phyloP scores from a whole-genome alignment of 176 grass and related monocot species.

The Cenchrus fungigraminus region DNA sequence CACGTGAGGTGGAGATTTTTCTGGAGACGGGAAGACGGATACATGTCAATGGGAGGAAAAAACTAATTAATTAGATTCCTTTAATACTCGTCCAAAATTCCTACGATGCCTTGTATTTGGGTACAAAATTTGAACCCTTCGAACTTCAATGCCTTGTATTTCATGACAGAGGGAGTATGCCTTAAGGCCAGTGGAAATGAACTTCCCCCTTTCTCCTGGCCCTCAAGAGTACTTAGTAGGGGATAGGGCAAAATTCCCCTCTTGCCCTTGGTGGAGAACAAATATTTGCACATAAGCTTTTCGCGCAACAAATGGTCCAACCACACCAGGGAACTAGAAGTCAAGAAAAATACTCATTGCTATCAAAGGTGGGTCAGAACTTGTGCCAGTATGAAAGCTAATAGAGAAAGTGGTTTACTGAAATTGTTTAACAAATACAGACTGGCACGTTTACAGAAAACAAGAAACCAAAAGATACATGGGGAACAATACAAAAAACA shows the following conservation, averaged over 20 bases:
- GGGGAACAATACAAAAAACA: neutral
- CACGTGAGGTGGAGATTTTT: too few relatives aligned
- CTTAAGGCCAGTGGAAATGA: neutral
- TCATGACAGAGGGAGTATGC: too few relatives aligned
- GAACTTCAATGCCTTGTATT: too few relatives aligned
- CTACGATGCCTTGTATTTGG: too few relatives aligned
- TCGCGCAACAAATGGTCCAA: neutral
- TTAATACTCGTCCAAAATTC: too few relatives aligned
- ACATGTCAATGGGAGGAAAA: too few relatives aligned
- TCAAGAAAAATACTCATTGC: neutral
- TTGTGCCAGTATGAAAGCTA: neutral
- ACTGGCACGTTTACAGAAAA: neutral
- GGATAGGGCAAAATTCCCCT: neutral
- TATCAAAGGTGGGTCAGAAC: neutral
- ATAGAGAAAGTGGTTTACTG: neutral
- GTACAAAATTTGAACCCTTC: too few relatives aligned
- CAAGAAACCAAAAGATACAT: neutral
- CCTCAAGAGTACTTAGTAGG: neutral
- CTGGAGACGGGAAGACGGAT: too few relatives aligned
- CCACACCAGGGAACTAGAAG: conserved; percentile 3
- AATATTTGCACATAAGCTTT: neutral
- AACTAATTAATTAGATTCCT: too few relatives aligned
- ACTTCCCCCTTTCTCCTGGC: neutral
- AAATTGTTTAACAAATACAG: conserved; percentile 20
- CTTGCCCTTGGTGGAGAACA: neutral